Evolutionary conservation across 1,284 basidiomycete species (phyloP).

Genomic region (Cutaneotrichosporon daszewskae): DNA sequence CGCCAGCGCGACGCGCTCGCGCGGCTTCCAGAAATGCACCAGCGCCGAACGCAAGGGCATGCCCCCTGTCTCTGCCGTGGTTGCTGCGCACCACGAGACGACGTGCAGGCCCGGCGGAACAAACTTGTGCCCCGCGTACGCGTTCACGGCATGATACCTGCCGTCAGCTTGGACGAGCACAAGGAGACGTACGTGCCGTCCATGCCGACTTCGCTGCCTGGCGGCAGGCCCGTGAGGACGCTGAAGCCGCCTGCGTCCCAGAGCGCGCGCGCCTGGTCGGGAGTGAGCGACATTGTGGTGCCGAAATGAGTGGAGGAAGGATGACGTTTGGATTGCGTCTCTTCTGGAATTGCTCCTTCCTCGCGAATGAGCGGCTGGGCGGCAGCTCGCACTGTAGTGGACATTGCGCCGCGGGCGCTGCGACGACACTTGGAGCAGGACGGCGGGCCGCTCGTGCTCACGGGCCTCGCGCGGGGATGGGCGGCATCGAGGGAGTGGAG

Average conservation of each 20-base stretch:
- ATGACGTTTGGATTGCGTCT: not conserved
- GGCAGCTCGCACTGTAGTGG: too few species aligned
- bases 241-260: slow-evolving; percentile 46
- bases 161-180: not conserved
- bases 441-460: slow-evolving; percentile 18
- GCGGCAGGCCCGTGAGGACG: slow-evolving; percentile 36
- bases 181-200: slow-evolving; percentile 39
- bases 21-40: slow-evolving; percentile 21
- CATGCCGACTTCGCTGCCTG: slow-evolving; percentile 41
- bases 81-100: slow-evolving; percentile 29
- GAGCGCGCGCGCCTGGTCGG: slow-evolving; percentile 39
- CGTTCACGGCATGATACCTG: slow-evolving; percentile 32
- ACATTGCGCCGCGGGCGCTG: too few species aligned
- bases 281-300: slow-evolving; percentile 20
- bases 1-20: slow-evolving; percentile 27
- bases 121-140: slow-evolving; percentile 44
- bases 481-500: slow-evolving; percentile 32
- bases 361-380: too few species aligned
- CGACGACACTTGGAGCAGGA: slow-evolving; percentile 20
- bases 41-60: slow-evolving; percentile 25
- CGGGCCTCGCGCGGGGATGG: slow-evolving; percentile 22
- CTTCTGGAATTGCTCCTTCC: too few species aligned
- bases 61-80: not conserved
- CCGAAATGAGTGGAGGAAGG: not conserved
- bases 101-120: slow-evolving; percentile 45